Percentiles rank a stretch among this genome's conserved stretches.
Conservation (phyloP, 2,329 filamentous ascomycete species). For the Claviceps paspali region DNA sequence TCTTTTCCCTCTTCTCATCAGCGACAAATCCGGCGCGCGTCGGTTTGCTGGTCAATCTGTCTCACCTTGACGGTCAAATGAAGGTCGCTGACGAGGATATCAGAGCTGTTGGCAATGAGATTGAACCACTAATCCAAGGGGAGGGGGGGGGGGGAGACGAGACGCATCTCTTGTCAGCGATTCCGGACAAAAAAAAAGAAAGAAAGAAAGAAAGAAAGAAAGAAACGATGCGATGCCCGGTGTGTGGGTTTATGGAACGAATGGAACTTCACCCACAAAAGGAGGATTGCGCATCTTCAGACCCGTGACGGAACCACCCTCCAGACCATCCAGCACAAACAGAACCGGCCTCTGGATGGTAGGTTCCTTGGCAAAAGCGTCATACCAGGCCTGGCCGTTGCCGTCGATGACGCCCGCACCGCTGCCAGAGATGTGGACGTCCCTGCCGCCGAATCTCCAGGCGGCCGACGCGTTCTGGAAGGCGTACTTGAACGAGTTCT, state of each 20-base stretch:
- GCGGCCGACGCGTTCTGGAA: conserved; percentile 47
- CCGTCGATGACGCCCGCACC: conserved; percentile 33
- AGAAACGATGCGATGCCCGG: too few relatives aligned
- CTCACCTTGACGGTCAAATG: conserved; percentile 33
- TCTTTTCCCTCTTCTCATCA: background rate
- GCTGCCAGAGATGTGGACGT: conserved; percentile 50
- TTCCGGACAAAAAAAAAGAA: background rate
- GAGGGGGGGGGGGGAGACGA: too few relatives aligned
- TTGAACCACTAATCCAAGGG: conserved; percentile 34
- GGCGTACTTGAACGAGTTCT: conserved; percentile 44
- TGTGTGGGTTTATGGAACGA: too few relatives aligned
- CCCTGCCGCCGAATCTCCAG: conserved; percentile 18
- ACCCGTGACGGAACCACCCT: conserved; percentile 42
- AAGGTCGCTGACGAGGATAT: conserved; percentile 49
- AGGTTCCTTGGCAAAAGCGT: conserved; percentile 25
- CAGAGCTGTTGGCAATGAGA: conserved; percentile 48
- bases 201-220: too few relatives aligned
- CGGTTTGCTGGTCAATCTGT: too few relatives aligned
- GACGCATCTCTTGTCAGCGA: background rate
- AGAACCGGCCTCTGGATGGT: conserved; percentile 40
- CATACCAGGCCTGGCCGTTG: conserved; percentile 50
- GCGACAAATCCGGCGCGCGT: too few relatives aligned
- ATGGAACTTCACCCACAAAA: conserved; percentile 1
- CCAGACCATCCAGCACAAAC: conserved; percentile 39
- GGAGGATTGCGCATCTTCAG: conserved; percentile 44